Base-by-base conservation (phyloP, 2,329 filamentous ascomycete species). In the Penicillium hesseltinei region DNA sequence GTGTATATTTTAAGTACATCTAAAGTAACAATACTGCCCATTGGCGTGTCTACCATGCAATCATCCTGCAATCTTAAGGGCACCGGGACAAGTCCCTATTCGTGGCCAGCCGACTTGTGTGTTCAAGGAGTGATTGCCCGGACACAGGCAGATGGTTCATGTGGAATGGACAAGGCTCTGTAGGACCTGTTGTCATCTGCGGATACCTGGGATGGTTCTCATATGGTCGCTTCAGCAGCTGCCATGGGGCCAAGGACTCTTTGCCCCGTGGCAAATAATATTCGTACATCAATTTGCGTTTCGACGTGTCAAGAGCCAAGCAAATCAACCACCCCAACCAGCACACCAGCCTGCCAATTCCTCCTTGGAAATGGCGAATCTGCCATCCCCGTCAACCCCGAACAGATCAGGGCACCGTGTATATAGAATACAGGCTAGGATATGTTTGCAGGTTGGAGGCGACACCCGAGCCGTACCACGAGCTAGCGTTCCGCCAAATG, bases 351-450 rank as follows among this genome's bases (percentile, higher is more conserved):
- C 92, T 15, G 87, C 91, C 72, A 90, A 80, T 73, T 93, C 90
- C 62, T 88, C 86, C 58, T 77, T 80, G 25, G 80, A 77, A 17
- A 88, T 81, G 40, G 69, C 67, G 66, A 77, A 80, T 25, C 19
- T 51, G 64, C 83, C 80, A 56, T 82, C 80, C 17, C 88, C 80
- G 65, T 83, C 84, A 1, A 67, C 67, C 5, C 80, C 82, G 63
- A 94, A 82, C 29, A 86, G 72, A 3, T 61, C 72, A 0, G 70
- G 71, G 78, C 90, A 92, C 46, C 81, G 79, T 71, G 91, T 87
- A 6, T 82, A 87, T 54, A 97, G 73, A 40, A 93, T 75, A 72
- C 90, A 95, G 1, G 93, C 93, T 17, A 97, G 82, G 5, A 97
- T 75, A 74, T 99, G 93, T 76, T 97, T 97, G 73, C 93, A 99